Evolutionary conservation across 1,139 yeast genomes (phyloP), one percentile per base, ranked within the genome.

Genomic region (Saccharomyces hybrid): DNA sequence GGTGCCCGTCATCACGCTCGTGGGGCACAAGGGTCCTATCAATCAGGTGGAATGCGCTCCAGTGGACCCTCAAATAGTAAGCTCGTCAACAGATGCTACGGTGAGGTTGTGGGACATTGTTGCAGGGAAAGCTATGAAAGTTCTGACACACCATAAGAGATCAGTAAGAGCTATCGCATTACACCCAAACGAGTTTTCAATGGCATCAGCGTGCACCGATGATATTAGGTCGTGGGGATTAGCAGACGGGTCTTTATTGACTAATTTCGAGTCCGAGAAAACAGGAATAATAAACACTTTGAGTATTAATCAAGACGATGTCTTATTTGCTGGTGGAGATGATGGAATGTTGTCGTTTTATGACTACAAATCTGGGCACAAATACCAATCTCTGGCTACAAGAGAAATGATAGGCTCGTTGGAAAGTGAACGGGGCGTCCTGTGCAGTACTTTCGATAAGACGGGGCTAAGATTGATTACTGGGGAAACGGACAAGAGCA

Each of bases 401-500:
- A 73, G 75, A 3, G 79, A 81, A 5, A 76, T 84, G 16, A 87
- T 91, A 0, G 97, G 97, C 0, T 80, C 90, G 0, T 67, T 80
- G 23, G 84, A 80, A 14, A 75, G 84, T 46, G 90, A 84, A 60
- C 75, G 81, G 28, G 86, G 96, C 7, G 80, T 91, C 2, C 77
- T 85, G 60, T 80, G 91, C 9, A 80, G 91, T 46, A 69, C 82
- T 1, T 90, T 89, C 69, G 98, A 93, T 69, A 75, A 77, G 68
- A 84, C 89, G 60, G 97, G 98, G 0, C 70, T 84, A 61, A 78
- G 97, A 47, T 72, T 93, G 55, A 78, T 93, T 23, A 88, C 97
- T 0, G 89, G 97, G 52, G 96, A 88, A 64, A 85, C 90, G 8
- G 99, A 93, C 70, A 91, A 90, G 70, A 85, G 90, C 63, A 82